A percentile compares a stretch with the other conserved stretches of the same genome.
Evolutionary conservation across 176 grass and related monocot genomes (phyloP).

Genomic region (Poa annua): DNA sequence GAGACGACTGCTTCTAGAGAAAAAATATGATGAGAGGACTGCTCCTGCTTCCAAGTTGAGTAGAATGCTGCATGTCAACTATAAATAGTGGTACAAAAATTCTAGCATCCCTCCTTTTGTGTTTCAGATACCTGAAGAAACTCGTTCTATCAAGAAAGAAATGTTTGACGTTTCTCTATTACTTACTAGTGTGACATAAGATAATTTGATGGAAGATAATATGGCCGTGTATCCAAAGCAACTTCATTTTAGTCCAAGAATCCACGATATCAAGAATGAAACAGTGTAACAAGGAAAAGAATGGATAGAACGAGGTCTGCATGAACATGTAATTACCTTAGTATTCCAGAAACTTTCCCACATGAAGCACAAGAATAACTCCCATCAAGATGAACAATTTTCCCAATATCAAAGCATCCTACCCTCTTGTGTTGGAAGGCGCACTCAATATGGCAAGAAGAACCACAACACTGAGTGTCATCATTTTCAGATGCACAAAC

Average conservation of each 20-base stretch:
- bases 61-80: conserved; percentile 13
- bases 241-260: neutral
- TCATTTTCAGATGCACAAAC: conserved; percentile 87
- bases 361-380: conserved; percentile 93
- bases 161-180: neutral
- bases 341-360: conserved; percentile 92
- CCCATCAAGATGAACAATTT: conserved; percentile 85
- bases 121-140: neutral
- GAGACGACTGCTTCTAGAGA: neutral
- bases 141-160: neutral
- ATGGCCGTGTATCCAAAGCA: conserved; percentile 11
- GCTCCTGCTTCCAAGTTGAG: conserved; percentile 18
- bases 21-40: neutral
- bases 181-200: conserved; percentile 1
- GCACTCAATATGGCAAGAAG: conserved; percentile 98
- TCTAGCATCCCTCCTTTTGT: neutral
- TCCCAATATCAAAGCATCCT: conserved; percentile 73
- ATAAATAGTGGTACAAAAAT: conserved; percentile 30
- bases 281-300: conserved; percentile 20
- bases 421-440: conserved; percentile 69
- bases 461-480: conserved; percentile 82
- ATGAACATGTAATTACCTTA: conserved; percentile 61
- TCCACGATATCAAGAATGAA: neutral
- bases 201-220: conserved; percentile 8
- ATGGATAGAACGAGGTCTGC: neutral